Base-by-base conservation (phyloP, 2,329 filamentous ascomycete genomes). In the Fusarium coicis region DNA sequence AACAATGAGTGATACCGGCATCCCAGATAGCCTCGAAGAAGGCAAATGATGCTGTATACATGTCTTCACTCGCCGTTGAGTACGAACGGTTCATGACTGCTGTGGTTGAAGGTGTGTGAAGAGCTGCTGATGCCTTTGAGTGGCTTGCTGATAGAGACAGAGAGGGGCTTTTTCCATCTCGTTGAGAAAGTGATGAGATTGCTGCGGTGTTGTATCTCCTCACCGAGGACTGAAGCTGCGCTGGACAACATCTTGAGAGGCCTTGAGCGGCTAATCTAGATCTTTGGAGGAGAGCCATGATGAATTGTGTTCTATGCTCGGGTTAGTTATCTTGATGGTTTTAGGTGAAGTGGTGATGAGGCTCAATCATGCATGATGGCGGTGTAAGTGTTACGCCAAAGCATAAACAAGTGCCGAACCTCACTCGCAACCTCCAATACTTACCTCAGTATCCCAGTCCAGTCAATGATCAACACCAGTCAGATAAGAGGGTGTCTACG, bases 1-100 rank as follows among this genome's bases (percentile, higher is more conserved):
- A 87, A 81, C 87, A 87, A 78, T 91, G 86, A 40, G 86, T 87
- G 46, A 91, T 84, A 23, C 89, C 89, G 46, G 88, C 88, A 80
- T 94, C 92, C 91, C 91, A 94, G 54, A 95, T 83, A 37, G 92
- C 92, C 84, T 96, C 93, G 73, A 96, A 95, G 81, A 96, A 95
- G 80, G 93, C 93, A 77, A 91, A 93, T 0, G 93, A 94, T 18
- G 93, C 90, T 14, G 93, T 95, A 80, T 95, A 93, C 84, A 87
- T 87, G 26, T 81, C 80, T 67, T 77, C 69, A 23, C 72, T 74
- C 23, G 77, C 76, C 10, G 74, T 77, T 5, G 76, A 76, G 28
- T 78, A 78, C 14, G 74, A 62, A 16, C 71, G 73, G 42, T 71
- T 56, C 50, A 72, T 63, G 4, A 74, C 32, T 58, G 50, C 64